A percentile compares a stretch with the other conserved stretches of the same genome.
These are phyloP conservation scores for Ustilago xerochloae DNA, from an alignment of 1,284 basidiomycete species.

Conservation along the genomic window DNA sequence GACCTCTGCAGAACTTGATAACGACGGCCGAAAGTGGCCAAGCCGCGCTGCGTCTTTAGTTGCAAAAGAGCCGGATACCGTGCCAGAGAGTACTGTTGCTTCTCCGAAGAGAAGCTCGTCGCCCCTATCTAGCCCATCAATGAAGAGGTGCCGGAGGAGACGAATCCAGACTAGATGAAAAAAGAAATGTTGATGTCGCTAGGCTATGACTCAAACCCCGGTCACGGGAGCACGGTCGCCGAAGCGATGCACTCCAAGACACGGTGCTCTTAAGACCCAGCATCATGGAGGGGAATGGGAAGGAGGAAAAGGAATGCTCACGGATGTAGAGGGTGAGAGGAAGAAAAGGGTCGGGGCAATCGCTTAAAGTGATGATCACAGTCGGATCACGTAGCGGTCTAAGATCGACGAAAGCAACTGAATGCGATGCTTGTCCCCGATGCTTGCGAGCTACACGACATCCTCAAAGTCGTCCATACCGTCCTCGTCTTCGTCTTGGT, in stretches of 20 bases:
- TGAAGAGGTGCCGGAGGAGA: constrained; percentile 3
- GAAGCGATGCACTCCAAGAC: constrained; percentile 34
- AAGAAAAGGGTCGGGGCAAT: background rate
- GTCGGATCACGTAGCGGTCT: constrained; percentile 2
- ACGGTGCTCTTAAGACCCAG: constrained; percentile 59
- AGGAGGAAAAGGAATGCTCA: background rate
- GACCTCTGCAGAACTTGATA: constrained; percentile 31
- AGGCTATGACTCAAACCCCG: constrained; percentile 60
- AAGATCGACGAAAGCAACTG: constrained; percentile 3
- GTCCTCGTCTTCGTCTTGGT: constrained; percentile 48
- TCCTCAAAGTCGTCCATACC: constrained; percentile 63
- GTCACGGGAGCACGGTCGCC: constrained; percentile 36
- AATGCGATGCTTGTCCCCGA: constrained; percentile 3
- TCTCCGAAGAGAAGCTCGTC: constrained; percentile 22
- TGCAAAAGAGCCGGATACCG: constrained; percentile 21
- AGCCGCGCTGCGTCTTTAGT: constrained; percentile 41
- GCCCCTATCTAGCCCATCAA: constrained; percentile 5
- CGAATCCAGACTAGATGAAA: constrained; percentile 43
- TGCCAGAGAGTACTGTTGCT: constrained; percentile 27
- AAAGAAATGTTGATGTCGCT: constrained; percentile 42
- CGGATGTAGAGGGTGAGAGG: background rate
- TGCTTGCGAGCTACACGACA: constrained; percentile 47
- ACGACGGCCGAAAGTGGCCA: constrained; percentile 14
- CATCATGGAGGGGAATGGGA: constrained; percentile 7
- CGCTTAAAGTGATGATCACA: constrained; percentile 17